Base-by-base conservation (phyloP, 73 alveolate species). In the Paramecium biaurelia region DNA sequence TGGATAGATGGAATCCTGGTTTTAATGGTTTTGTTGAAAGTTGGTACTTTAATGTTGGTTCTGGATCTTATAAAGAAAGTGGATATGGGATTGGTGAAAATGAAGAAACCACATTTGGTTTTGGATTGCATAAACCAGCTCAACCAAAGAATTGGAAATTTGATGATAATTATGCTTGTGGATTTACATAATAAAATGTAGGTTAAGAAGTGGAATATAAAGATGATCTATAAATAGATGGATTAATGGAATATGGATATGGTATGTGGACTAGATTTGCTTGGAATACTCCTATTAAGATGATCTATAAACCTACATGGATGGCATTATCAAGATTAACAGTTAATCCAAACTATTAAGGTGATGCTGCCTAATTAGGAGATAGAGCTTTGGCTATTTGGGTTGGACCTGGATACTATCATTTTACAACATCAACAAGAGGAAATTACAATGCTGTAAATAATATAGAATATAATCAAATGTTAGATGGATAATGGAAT, bases 401-500 rank as follows among this genome's bases (percentile, higher is more conserved):
- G 76, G 28, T 79, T 30, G 90, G 90, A n/a, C 56, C 43, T 3
- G 57, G 57, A 79, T 79, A 20, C 56, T 79, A 79, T 79, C 74
- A 79, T 5, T 79, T 79, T 23, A 42, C 76, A 9, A 79, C 90
- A 4, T 43, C 45, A 4, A 43, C 70, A 7, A 10, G 32, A 30
- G 90, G 74, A 24, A 79, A 79, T n/a, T 14, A 8, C 14, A 79
- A 79, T 43, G 90, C 43, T 7, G 14, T 23, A 0, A 5, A 21
- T 2, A 79, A 79, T 42, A 18, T 79, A 0, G 21, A 79, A 30
- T 79, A 79, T 11, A 34, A 43, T 20, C 24, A 42, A 42, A 23
- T 20, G 43, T 23, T 79, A 14, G 90, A 79, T 79, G 90, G 90
- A 42, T 79, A 79, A 79, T 79, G 90, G 90, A 79, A 79, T 79